These are phyloP conservation scores for Gynochthodes officinalis DNA, from an alignment of 257 asterid genomes.

Conservation along the genomic window DNA sequence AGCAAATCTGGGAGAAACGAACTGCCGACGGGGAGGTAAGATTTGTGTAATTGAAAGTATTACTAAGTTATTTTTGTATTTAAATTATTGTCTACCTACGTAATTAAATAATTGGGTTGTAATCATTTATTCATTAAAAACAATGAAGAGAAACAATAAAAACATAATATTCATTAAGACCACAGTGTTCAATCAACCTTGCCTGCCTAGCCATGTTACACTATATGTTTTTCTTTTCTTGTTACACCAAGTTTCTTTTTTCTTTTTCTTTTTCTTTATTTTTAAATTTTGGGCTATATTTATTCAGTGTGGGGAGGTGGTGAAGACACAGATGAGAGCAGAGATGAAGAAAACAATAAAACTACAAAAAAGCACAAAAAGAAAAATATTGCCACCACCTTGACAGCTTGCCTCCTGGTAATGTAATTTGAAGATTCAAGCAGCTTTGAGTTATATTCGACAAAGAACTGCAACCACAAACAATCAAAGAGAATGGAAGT, in stretches of 20 bases:
- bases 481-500: constrained; percentile 11
- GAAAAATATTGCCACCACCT: constrained; percentile 42
- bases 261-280: too few relatives aligned
- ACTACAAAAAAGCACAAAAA: constrained; percentile 11
- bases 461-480: constrained; percentile 57
- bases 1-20: too few relatives aligned
- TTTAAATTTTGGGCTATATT: not conserved
- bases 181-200: not conserved
- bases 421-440: constrained; percentile 79
- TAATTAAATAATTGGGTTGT: too few relatives aligned
- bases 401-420: constrained; percentile 88
- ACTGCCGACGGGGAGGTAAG: too few relatives aligned
- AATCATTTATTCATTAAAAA: too few relatives aligned
- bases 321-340: not conserved
- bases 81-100: too few relatives aligned
- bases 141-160: not conserved
- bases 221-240: not conserved
- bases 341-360: not conserved
- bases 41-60: too few relatives aligned
- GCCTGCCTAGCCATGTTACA: not conserved
- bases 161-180: not conserved
- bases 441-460: constrained; percentile 78
- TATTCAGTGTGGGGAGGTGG: not conserved
- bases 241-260: not conserved
- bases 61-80: too few relatives aligned